Conservation (phyloP, 768 basidiomycete species). For the Auricularia sp. region DNA sequence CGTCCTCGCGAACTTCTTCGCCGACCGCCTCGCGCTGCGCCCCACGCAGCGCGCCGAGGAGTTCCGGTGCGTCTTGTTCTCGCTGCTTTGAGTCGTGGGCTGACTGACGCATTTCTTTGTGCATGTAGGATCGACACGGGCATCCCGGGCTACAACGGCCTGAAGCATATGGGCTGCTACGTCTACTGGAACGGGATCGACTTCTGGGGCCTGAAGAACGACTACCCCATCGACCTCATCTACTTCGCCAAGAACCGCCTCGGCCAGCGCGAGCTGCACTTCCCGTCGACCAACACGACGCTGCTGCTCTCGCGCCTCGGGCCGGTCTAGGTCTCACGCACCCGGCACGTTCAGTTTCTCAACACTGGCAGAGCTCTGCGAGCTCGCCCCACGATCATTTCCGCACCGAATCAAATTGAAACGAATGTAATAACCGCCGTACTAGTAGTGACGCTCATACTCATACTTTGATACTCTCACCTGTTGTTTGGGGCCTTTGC, state of each 20-base stretch:
- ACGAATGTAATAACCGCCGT: too few relatives aligned
- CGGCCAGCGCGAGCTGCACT: slow-evolving; percentile 2
- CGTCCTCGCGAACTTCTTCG: slow-evolving; percentile 12
- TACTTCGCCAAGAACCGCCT: slow-evolving; percentile 12
- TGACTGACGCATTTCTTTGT: too few relatives aligned
- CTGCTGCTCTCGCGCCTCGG: slow-evolving; percentile 1
- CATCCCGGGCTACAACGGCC: slow-evolving; percentile 18
- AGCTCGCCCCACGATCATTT: too few relatives aligned
- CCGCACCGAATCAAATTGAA: too few relatives aligned
- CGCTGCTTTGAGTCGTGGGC: background rate
- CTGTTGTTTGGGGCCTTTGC: too few relatives aligned
- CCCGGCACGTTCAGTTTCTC: too few relatives aligned
- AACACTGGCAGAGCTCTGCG: too few relatives aligned
- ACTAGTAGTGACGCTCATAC: too few relatives aligned
- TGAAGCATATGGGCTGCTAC: slow-evolving; percentile 22
- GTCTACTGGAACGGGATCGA: slow-evolving; percentile 18
- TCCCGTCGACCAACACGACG: slow-evolving; percentile 7
- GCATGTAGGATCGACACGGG: slow-evolving; percentile 18
- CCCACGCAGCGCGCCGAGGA: slow-evolving; percentile 18
- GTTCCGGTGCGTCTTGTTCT: slow-evolving; percentile 18
- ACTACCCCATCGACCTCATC: slow-evolving; percentile 18
- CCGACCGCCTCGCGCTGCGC: slow-evolving; percentile 14
- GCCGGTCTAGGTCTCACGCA: too few relatives aligned
- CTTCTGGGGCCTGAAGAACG: slow-evolving; percentile 18
- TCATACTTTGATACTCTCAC: too few relatives aligned